Evolutionary conservation across 495 filamentous ascomycete species (phyloP).

Genomic region (Podospora tetraspora): DNA sequence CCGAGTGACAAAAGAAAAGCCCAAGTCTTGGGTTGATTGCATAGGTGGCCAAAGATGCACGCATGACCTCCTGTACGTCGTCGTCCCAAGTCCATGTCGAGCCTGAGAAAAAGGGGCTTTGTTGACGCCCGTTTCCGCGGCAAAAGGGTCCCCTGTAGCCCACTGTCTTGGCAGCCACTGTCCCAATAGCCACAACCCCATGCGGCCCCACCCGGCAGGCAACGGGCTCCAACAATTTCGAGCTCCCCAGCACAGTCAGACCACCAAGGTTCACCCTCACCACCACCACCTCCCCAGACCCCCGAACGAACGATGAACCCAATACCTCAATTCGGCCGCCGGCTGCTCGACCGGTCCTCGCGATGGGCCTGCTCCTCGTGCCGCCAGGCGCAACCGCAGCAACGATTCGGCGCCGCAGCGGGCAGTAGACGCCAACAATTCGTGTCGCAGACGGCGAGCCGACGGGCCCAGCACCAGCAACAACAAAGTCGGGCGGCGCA

Average conservation of each 20-base stretch:
- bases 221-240: background rate
- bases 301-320: slow-evolving; percentile 25
- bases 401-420: background rate
- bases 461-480: slow-evolving; percentile 17
- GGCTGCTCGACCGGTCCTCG: slow-evolving; percentile 6
- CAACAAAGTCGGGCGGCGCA: slow-evolving; percentile 11
- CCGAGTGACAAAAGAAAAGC: too few species aligned
- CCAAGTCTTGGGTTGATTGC: too few species aligned
- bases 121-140: background rate
- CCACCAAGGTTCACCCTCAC: slow-evolving; percentile 4
- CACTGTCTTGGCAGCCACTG: background rate
- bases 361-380: slow-evolving; percentile 18
- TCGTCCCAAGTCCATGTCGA: too few species aligned
- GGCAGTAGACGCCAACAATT: slow-evolving; percentile 10
- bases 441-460: slow-evolving; percentile 18
- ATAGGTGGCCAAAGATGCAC: too few species aligned
- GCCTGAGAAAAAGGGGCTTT: background rate
- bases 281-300: slow-evolving; percentile 1
- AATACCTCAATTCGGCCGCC: slow-evolving; percentile 11
- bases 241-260: background rate
- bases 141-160: background rate
- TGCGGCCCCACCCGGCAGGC: background rate
- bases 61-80: too few species aligned
- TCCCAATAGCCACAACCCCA: background rate
- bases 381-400: slow-evolving; percentile 18